A percentile compares a stretch with the other conserved stretches of the same genome.
phyloP scores from a whole-genome alignment of 108 stramenopile species.

The Aurantiochytrium sp. region DNA sequence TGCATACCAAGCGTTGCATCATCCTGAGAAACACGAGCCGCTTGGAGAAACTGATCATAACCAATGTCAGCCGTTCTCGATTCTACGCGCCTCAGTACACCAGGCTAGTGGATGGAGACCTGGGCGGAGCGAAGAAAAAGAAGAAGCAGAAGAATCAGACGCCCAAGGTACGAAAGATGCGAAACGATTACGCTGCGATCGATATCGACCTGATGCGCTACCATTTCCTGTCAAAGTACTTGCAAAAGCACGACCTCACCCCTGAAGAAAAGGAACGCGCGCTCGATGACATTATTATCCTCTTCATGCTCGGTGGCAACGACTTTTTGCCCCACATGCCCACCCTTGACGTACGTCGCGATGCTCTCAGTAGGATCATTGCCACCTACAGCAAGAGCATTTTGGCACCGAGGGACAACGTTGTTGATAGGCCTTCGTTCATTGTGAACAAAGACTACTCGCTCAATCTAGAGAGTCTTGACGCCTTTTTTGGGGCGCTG shows the following conservation, averaged over 20 bases:
- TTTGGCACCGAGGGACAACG: not conserved
- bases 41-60: constrained; percentile 6
- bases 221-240: constrained; percentile 35
- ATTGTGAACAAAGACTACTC: not conserved
- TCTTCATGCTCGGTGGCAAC: constrained; percentile 37
- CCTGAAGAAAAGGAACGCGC: constrained; percentile 74
- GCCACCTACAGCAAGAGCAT: constrained; percentile 57
- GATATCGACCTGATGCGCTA: constrained; percentile 50
- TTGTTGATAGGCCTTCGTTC: not conserved
- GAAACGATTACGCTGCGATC: constrained; percentile 15
- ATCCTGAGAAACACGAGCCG: constrained; percentile 82
- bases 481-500: not conserved
- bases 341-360: constrained; percentile 85
- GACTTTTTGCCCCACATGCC: constrained; percentile 83
- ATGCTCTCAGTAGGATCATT: constrained; percentile 85
- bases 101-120: too few relatives aligned
- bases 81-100: not conserved
- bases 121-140: too few relatives aligned
- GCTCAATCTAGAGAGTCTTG: not conserved
- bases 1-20: constrained; percentile 91
- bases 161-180: not conserved
- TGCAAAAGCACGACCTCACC: constrained; percentile 22
- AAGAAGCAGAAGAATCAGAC: not conserved
- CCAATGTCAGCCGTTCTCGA: not conserved
- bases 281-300: constrained; percentile 97